Evolutionary conservation across 768 basidiomycete genomes (phyloP), one percentile per base, ranked within the genome.

Genomic region (Solioccasus polychromus): DNA sequence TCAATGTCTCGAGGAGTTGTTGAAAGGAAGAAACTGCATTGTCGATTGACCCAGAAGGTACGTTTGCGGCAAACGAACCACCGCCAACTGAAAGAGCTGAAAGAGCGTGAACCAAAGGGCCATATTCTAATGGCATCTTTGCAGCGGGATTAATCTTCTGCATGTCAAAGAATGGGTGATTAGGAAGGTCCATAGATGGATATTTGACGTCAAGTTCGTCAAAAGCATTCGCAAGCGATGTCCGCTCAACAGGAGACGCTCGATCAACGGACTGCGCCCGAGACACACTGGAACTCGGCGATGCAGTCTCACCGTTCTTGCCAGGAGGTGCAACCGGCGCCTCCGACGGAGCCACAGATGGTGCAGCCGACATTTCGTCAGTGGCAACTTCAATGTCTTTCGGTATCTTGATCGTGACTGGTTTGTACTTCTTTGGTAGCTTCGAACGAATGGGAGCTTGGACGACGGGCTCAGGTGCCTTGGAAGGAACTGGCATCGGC

Each of bases 21-120:
- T 93, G 89, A 71, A 92, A 92, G 12, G 89, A 90, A 3, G 88
- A 85, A 23, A 92, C 88, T 1, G 90, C 89, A 25, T 89, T 88
- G 62, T 92, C 90, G 59, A 92, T 90, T n/a, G 88, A 88, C 10
- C 87, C 86, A 6, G 87, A 83, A 14, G 90, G 88, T 71, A 90
- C 83, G 54, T 81, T 87, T 37, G 58, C 69, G 29, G 88, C 83
- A 57, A 91, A 91, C 7, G 87, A 88, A 8, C 87, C 86, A 9
- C 89, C 86, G 3, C 88, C 88, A 12, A 89, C 86, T 2, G 91
- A 92, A 28, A 92, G 71, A 11, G 90, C 88, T 8, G 91, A 91
- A 22, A 92, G 67, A 1, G 91, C 90, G 58, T 91, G 88, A 2
- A 91, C 89, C 37, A 92, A 69, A 25, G 90, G 88, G 1, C 84